These are phyloP conservation scores for Pittosporum tobira DNA, from an alignment of 129 eudicot genomes.

Conservation along the genomic window DNA sequence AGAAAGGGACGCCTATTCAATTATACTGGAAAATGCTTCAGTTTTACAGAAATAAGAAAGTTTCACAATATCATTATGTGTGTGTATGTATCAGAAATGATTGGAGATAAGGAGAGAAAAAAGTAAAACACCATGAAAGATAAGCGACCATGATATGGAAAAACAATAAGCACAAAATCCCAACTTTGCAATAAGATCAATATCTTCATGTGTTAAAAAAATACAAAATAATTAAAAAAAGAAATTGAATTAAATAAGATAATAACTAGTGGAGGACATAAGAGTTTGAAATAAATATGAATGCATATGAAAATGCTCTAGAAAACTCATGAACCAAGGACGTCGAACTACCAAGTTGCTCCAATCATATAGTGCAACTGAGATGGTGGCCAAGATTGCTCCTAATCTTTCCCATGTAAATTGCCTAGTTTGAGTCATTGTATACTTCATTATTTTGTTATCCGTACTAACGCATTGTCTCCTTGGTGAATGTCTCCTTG, in stretches of 20 bases:
- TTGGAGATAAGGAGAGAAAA: not conserved
- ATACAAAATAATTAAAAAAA: not conserved
- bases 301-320: not conserved
- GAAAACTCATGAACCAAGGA: not conserved
- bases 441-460: no score
- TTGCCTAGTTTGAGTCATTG: no score
- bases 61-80: no score
- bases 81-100: not conserved
- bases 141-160: conserved; percentile 78
- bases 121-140: conserved; percentile 48
- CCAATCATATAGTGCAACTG: not conserved
- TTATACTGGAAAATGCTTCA: no score
- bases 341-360: not conserved
- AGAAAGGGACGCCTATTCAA: no score
- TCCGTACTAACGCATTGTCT: no score
- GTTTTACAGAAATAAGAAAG: not conserved
- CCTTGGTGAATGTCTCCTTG: no score
- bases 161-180: conserved; percentile 68
- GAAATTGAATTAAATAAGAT: not conserved
- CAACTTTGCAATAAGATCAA: conserved; percentile 60
- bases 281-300: not conserved
- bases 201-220: conserved; percentile 54
- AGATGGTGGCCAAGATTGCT: not conserved
- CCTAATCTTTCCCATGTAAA: no score
- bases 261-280: not conserved